These are phyloP conservation scores for Rhytidhysteron rufulum DNA, from an alignment of 2,329 filamentous ascomycete genomes.

Conservation along the genomic window DNA sequence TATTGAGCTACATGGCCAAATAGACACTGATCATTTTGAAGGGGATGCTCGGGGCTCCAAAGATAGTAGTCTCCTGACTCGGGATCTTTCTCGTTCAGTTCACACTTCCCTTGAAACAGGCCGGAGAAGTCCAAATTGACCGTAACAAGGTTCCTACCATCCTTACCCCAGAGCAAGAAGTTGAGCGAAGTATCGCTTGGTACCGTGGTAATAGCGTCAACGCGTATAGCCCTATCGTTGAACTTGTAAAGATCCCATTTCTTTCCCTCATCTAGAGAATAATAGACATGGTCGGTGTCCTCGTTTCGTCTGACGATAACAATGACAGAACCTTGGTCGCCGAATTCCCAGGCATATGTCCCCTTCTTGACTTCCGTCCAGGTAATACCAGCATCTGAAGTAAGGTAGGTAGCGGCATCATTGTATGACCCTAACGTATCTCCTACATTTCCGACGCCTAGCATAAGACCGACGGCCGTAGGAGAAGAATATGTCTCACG, in stretches of 20 bases:
- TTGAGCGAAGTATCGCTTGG: conserved; percentile 86
- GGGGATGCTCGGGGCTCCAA: conserved; percentile 83
- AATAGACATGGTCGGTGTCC: conserved; percentile 66
- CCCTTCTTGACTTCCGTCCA: conserved; percentile 88
- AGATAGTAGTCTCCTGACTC: conserved; percentile 72
- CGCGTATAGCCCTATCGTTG: conserved; percentile 61
- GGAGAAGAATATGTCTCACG: conserved; percentile 83
- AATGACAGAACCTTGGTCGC: conserved; percentile 89
- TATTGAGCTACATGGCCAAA: conserved; percentile 91
- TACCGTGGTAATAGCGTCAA: conserved; percentile 81
- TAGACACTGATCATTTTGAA: conserved; percentile 73
- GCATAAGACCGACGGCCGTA: conserved; percentile 84
- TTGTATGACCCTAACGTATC: conserved; percentile 61
- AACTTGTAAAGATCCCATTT: conserved; percentile 78
- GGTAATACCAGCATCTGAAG: conserved; percentile 79
- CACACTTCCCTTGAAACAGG: conserved; percentile 69
- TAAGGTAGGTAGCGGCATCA: conserved; percentile 86
- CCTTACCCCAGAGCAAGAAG: conserved; percentile 81
- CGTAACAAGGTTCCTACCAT: conserved; percentile 57
- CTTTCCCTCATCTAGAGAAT: conserved; percentile 75
- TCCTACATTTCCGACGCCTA: conserved; percentile 90
- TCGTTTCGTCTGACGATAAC: conserved; percentile 74
- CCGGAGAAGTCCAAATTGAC: conserved; percentile 88
- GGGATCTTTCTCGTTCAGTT: conserved; percentile 58
- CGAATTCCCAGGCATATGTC: conserved; percentile 87